These are phyloP conservation scores for Beauveria sp. DNA, from an alignment of 2,329 filamentous ascomycete genomes.

Conservation along the genomic window DNA sequence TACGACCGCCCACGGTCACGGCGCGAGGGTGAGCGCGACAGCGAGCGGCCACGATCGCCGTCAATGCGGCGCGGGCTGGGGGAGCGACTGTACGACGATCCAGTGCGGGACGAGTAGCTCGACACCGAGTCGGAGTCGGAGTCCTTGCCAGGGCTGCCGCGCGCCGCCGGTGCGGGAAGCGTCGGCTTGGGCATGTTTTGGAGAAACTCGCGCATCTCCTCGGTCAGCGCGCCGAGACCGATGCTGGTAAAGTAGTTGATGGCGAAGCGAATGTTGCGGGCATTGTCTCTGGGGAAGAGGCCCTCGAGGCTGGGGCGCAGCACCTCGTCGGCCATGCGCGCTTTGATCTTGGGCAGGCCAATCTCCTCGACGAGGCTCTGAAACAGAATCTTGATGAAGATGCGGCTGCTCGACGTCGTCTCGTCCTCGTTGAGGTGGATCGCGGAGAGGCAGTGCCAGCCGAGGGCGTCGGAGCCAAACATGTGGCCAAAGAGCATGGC, in stretches of 20 bases:
- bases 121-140: conserved; percentile 67
- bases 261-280: conserved; percentile 86
- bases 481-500: conserved; percentile 92
- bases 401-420: conserved; percentile 90
- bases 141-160: conserved; percentile 22
- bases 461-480: conserved; percentile 78
- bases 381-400: conserved; percentile 97
- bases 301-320: conserved; percentile 73
- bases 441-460: conserved; percentile 80
- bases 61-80: conserved; percentile 14
- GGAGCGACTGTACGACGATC: conserved; percentile 34
- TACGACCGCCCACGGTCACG: conserved; percentile 18
- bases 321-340: conserved; percentile 68
- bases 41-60: conserved; percentile 20
- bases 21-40: conserved; percentile 22
- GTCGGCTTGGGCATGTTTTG: conserved; percentile 85
- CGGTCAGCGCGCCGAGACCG: conserved; percentile 88
- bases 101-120: conserved; percentile 69
- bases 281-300: conserved; percentile 82
- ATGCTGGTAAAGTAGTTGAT: conserved; percentile 99
- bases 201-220: conserved; percentile 87
- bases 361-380: conserved; percentile 84
- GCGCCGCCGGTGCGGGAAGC: conserved; percentile 55
- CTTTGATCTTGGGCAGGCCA: conserved; percentile 71
- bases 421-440: conserved; percentile 94